Base-by-base conservation (phyloP, 495 filamentous ascomycete species). In the Hamigera avellanea region DNA sequence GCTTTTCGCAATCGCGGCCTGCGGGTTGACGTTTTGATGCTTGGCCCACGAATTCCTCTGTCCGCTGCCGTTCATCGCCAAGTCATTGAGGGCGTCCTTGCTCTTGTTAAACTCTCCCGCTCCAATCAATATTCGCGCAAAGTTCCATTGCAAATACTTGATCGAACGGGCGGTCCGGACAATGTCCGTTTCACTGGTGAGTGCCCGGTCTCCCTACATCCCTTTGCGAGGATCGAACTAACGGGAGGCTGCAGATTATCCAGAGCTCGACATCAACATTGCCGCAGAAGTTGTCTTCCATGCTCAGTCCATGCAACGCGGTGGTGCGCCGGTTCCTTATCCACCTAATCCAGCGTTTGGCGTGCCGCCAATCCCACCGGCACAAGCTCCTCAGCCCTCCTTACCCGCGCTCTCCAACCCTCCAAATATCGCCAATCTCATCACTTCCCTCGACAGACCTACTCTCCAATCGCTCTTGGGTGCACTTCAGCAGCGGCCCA, bases 61-160 rank as follows among this genome's bases (percentile, higher is more conserved):
- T 72, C 75, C 27, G 75, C 79, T 1, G 78, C 94, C 8, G 72
- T 96, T 33, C 77, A 83, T 42, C 75, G 86, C 37, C 87, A 93
- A 53, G 81, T 91, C 27, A 52, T 85, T 18, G 89, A 95, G 57
- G 88, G 91, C 14, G 91, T 98, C 10, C 75, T 79, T 30, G 91
- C 82, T 15, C 80, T 95, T 14, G 75, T 81, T 12, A 78, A 83
- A 38, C 73, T 98, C 12, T 77, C 79, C 26, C 63, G 69, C 6
- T 57, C 63, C 29, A 73, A 81, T 18, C 82, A 93, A 45, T 62
- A 66, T 19, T 73, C 67, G 1, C 75, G 78, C 32, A 81, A 76
- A 44, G 80, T 95, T 35, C 69, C 79, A 2, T 57, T 96, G 17
- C 83, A 86, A 48, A 70, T 94, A 14, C 95, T 95, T 49, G 82